phyloP scores from a whole-genome alignment of 495 filamentous ascomycete species.

The Extremus antarcticus region DNA sequence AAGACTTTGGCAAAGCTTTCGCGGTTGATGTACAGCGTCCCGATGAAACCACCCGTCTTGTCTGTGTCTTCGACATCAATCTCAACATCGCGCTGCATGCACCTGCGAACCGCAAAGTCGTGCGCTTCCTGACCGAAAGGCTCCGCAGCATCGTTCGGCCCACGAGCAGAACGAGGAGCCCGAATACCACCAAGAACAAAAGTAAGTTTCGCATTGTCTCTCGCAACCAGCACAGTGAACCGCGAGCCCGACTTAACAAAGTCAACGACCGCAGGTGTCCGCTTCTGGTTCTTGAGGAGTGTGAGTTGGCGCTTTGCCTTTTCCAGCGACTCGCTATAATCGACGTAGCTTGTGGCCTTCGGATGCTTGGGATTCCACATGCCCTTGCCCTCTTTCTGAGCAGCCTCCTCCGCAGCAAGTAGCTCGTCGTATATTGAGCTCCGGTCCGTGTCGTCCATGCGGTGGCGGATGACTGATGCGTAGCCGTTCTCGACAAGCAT shows the following conservation, averaged over 20 bases:
- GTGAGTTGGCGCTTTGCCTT: constrained; percentile 91
- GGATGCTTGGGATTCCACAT: constrained; percentile 87
- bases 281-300: constrained; percentile 75
- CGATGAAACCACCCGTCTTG: constrained; percentile 95
- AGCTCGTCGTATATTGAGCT: constrained; percentile 90
- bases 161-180: constrained; percentile 78
- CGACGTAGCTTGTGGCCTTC: constrained; percentile 65
- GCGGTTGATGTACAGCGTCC: constrained; percentile 83
- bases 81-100: constrained; percentile 91
- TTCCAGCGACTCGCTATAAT: constrained; percentile 84
- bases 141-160: constrained; percentile 69
- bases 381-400: constrained; percentile 75
- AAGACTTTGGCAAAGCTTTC: constrained; percentile 93
- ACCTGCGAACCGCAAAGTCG: constrained; percentile 74
- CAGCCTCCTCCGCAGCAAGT: constrained; percentile 75
- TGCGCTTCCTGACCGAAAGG: constrained; percentile 93
- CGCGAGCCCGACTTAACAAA: constrained; percentile 93
- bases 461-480: constrained; percentile 85
- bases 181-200: constrained; percentile 91
- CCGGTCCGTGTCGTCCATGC: constrained; percentile 82
- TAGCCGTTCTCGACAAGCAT: constrained; percentile 82
- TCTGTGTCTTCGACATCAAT: constrained; percentile 92
- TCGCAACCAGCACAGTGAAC: constrained; percentile 84
- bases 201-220: constrained; percentile 88
- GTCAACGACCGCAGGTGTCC: constrained; percentile 89